Evolutionary conservation across 179 eudicot genomes (phyloP).

Genomic region (Drosera spatulata): DNA sequence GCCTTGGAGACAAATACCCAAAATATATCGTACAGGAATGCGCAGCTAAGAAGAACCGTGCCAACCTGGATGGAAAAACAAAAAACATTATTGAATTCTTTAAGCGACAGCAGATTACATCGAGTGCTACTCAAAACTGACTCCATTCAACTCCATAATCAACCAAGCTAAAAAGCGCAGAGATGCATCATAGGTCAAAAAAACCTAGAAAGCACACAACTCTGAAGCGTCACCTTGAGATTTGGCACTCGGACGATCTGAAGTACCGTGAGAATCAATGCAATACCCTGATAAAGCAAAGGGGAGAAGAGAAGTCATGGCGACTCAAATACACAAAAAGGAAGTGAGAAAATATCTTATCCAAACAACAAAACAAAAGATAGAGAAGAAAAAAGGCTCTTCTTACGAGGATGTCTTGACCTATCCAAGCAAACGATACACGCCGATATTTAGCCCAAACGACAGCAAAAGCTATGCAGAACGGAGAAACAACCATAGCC

Average conservation of each 20-base stretch:
- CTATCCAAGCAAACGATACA: constrained; percentile 77
- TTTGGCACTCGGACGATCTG: constrained; percentile 89
- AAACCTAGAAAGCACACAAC: not conserved
- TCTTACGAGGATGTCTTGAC: constrained; percentile 98
- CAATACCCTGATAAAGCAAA: constrained; percentile 60
- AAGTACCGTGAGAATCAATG: constrained; percentile 88
- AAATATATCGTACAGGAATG: constrained; percentile 88
- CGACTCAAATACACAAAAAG: not conserved
- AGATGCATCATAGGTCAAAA: no score
- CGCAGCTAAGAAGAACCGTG: constrained; percentile 82
- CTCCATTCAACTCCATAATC: not conserved
- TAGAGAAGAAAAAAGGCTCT: not conserved
- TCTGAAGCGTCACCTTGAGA: constrained; percentile 55
- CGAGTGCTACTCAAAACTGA: not conserved
- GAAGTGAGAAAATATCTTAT: no score
- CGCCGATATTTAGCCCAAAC: constrained; percentile 86
- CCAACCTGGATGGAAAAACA: constrained; percentile 63
- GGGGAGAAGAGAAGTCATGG: not conserved
- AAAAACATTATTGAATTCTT: not conserved
- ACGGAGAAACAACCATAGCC: constrained; percentile 73
- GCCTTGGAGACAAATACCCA: constrained; percentile 89
- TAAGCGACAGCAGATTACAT: not conserved
- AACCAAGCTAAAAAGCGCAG: no score
- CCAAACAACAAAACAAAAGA: not conserved
- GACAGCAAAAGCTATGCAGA: constrained; percentile 78